Evolutionary conservation across 2,329 filamentous ascomycete genomes (phyloP).

Genomic region (Colletotrichum falcatum): DNA sequence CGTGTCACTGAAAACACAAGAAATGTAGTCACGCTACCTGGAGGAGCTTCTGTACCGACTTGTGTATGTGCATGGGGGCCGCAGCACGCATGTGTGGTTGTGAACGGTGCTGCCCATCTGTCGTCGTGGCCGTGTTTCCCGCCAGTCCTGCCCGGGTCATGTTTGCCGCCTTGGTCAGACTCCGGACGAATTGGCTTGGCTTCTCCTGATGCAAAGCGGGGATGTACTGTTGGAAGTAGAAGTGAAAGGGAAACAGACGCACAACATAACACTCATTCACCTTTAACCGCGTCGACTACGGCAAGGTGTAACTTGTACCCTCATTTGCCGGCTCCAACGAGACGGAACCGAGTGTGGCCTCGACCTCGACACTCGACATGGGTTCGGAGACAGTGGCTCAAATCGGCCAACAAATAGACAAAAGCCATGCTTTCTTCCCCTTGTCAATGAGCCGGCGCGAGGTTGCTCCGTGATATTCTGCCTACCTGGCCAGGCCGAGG

Average conservation of each 20-base stretch:
- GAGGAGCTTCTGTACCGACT: constrained; percentile 4
- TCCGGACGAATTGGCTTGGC: constrained; percentile 3
- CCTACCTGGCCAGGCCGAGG: constrained; percentile 12
- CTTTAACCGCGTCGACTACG: not conserved
- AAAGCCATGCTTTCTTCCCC: not conserved
- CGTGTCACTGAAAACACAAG: constrained; percentile 30
- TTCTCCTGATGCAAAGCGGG: not conserved
- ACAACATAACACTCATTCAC: not conserved
- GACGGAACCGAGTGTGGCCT: constrained; percentile 20
- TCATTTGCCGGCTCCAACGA: constrained; percentile 27
- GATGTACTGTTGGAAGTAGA: constrained; percentile 19
- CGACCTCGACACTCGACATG: constrained; percentile 21
- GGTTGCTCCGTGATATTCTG: constrained; percentile 14
- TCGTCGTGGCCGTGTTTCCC: constrained; percentile 11
- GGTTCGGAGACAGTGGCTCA: constrained; percentile 1
- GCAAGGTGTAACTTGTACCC: not conserved
- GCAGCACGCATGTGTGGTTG: constrained; percentile 17
- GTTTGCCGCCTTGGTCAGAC: constrained; percentile 38
- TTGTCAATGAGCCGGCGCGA: constrained; percentile 9
- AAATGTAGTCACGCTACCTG: constrained; percentile 22
- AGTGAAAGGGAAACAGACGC: not conserved
- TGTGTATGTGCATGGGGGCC: not conserved
- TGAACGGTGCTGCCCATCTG: constrained; percentile 31
- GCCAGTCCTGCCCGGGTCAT: constrained; percentile 17
- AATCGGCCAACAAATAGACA: constrained; percentile 24